Evolutionary conservation across 768 basidiomycete genomes (phyloP), one percentile per base, ranked within the genome.

Genomic region (Mycena galericulata): DNA sequence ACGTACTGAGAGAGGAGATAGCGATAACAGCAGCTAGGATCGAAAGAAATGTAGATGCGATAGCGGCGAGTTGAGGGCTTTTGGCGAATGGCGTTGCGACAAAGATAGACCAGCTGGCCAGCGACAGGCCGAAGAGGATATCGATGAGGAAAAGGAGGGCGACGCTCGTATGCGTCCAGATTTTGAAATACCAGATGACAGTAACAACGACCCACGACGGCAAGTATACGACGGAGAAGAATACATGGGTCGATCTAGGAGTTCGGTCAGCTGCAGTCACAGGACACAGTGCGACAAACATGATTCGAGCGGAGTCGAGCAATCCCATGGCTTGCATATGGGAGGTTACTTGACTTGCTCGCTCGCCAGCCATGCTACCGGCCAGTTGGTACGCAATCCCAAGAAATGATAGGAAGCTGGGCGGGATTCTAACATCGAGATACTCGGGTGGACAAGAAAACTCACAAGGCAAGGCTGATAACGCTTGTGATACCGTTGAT

Each of bases 291-390:
- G n/a, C 11, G 49, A 51, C 49, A 32, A 15, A 51, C 88, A 88
- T 66, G 51, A 92, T 87, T 34, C 91, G 84, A 15, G 92, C 91
- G 2, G 87, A 87, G 72, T 93, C 91, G 11, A 86, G 77, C 15
- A 93, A 82, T 15, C 93, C 93, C 93, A 95, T 94, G 2, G 87
- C 91, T 73, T 90, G 89, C 84, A 94, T 87, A 73, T 94, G 91
- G 12, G 86, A 81, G 0, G 92, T 92, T 34, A 94, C 75, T 15
- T 86, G 77, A 54, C 81, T 84, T 0, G 92, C 89, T 50, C 92
- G 83, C 75, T 95, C 93, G 9, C 83, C 84, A 17, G 89, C 81
- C 53, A 91, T 86, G 14, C 89, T 84, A 4, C 92, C 93, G 18
- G 92, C 90, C 2, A 93, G 84, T 68, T 94, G 93, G 73, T 94